Evolutionary conservation across 805 yeast species (phyloP).

Genomic region (Metschnikowia cerradonensis): DNA sequence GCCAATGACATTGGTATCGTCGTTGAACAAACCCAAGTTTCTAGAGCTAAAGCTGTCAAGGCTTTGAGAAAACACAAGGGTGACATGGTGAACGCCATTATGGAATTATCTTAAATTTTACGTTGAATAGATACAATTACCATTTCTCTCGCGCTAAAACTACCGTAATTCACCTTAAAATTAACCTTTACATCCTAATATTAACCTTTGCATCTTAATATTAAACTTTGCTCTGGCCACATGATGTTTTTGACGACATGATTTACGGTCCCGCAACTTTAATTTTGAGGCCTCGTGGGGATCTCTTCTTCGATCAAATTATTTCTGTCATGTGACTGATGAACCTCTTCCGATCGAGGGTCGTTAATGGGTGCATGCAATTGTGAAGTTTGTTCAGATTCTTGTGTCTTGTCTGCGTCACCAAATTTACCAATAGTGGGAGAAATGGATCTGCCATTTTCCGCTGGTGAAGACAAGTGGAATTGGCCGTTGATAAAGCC

Average conservation of each 20-base stretch:
- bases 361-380: background rate
- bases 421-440: background rate
- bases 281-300: background rate
- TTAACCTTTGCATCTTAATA: background rate
- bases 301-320: background rate
- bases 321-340: background rate
- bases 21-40: constrained; percentile 84
- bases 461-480: background rate
- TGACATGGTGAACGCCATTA: constrained; percentile 94
- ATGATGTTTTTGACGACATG: background rate
- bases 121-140: background rate
- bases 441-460: background rate
- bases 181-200: background rate
- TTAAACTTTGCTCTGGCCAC: background rate
- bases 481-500: constrained; percentile 39
- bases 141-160: background rate
- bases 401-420: background rate
- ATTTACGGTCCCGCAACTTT: background rate
- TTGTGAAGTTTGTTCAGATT: background rate
- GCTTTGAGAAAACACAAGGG: constrained; percentile 86
- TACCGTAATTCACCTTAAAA: background rate
- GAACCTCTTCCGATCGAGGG: background rate
- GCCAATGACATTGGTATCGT: constrained; percentile 80
- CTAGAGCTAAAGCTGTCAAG: constrained; percentile 86
- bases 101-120: constrained; percentile 55